A percentile compares a stretch with the other conserved stretches of the same genome.
phyloP scores from a whole-genome alignment of 345 rosid species.

The Bruguiera gymnorhiza region DNA sequence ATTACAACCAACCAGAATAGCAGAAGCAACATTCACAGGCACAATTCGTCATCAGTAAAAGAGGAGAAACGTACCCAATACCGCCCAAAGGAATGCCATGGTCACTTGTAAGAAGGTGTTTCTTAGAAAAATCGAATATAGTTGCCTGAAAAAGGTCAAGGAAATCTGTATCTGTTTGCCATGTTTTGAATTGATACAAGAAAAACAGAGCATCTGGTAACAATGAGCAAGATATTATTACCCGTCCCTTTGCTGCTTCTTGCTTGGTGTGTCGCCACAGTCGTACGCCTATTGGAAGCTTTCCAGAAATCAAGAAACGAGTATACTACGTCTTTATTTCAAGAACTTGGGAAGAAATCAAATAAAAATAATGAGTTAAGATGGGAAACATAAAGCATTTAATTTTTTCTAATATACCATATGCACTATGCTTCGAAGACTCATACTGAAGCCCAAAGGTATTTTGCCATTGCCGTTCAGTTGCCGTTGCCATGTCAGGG shows the following conservation, averaged over 20 bases:
- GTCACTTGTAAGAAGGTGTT: conserved; percentile 48
- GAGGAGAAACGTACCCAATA: conserved; percentile 53
- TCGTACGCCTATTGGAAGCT: conserved; percentile 65
- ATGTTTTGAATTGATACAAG: neutral
- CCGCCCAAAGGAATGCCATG: conserved; percentile 77
- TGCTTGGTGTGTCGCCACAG: conserved; percentile 44
- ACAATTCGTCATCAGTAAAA: neutral
- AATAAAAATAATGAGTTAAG: neutral
- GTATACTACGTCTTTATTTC: neutral
- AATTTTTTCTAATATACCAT: conserved; percentile 38
- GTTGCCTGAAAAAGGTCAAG: conserved; percentile 36
- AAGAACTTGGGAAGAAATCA: neutral
- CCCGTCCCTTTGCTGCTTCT: conserved; percentile 68
- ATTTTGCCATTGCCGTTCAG: conserved; percentile 35
- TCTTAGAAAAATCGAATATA: conserved; percentile 49
- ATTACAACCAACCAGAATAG: neutral
- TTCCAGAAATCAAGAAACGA: neutral
- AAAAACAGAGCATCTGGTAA: conserved; percentile 1
- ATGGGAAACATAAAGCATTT: neutral
- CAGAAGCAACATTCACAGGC: neutral
- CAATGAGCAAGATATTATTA: conserved; percentile 18
- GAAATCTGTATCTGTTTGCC: neutral
- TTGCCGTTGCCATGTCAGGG: conserved; percentile 55
- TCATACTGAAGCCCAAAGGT: conserved; percentile 38
- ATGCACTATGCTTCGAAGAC: conserved; percentile 43